Percentiles rank a stretch among this genome's conserved stretches.
Conservation (phyloP, 768 basidiomycete genomes). For the Leccinum incarnatum region DNA sequence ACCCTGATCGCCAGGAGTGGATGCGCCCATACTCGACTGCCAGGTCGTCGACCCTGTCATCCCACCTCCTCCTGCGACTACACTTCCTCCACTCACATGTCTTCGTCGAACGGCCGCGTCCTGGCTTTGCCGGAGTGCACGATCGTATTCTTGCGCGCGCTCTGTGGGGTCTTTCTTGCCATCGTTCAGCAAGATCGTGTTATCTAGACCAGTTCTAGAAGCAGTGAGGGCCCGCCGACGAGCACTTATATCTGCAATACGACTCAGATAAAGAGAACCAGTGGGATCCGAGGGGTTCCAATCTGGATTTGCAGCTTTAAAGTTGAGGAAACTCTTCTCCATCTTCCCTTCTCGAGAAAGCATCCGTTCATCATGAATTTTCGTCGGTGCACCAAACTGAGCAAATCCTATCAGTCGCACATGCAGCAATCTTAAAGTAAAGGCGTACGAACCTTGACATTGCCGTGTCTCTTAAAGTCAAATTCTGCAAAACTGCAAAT, state of each 20-base stretch:
- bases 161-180: constrained; percentile 43
- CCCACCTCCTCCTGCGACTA: constrained; percentile 43
- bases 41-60: constrained; percentile 47
- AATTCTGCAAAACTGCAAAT: constrained; percentile 99
- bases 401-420: background rate
- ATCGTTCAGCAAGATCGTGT: constrained; percentile 29
- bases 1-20: constrained; percentile 39
- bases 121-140: constrained; percentile 70
- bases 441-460: constrained; percentile 63
- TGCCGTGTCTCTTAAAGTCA: constrained; percentile 93
- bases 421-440: background rate
- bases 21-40: constrained; percentile 43
- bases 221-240: constrained; percentile 35
- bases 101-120: constrained; percentile 46
- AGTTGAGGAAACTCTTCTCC: constrained; percentile 97
- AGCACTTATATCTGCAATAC: constrained; percentile 70
- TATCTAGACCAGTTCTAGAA: constrained; percentile 28
- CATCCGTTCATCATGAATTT: constrained; percentile 66
- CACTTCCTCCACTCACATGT: constrained; percentile 24
- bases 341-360: constrained; percentile 94
- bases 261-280: constrained; percentile 84
- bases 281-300: constrained; percentile 93
- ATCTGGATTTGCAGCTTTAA: constrained; percentile 94
- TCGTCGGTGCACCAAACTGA: constrained; percentile 83
- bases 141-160: constrained; percentile 72